Conservation (phyloP, 2,329 filamentous ascomycete species). For the Fusarium guadeloupense region DNA sequence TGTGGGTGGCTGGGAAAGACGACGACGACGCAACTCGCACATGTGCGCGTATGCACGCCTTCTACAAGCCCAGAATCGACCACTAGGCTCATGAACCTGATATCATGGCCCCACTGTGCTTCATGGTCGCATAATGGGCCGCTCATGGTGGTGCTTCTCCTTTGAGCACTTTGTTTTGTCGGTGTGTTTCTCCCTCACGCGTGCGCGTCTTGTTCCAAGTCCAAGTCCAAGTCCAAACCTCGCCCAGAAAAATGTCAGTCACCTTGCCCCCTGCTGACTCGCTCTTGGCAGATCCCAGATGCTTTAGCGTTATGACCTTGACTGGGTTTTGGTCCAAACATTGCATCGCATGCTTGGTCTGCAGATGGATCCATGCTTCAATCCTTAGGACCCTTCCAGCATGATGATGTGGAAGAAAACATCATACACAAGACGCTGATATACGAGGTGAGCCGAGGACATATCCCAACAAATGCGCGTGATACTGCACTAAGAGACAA, state of each 20-base stretch:
- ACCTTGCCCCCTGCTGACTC: constrained; percentile 38
- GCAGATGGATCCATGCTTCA: constrained; percentile 38
- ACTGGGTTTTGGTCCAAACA: constrained; percentile 33
- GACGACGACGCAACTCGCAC: constrained; percentile 35
- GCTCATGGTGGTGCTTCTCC: constrained; percentile 43
- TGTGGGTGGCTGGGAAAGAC: constrained; percentile 39
- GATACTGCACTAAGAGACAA: neutral
- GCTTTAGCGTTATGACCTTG: constrained; percentile 36
- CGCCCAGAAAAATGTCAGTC: constrained; percentile 27
- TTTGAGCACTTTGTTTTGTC: constrained; percentile 46
- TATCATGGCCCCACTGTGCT: constrained; percentile 48
- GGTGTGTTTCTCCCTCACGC: constrained; percentile 49
- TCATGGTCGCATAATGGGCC: constrained; percentile 48
- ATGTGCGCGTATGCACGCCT: constrained; percentile 33
- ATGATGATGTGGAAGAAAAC: constrained; percentile 8
- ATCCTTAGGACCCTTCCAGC: constrained; percentile 25
- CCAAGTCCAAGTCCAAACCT: constrained; percentile 3
- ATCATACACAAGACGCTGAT: constrained; percentile 6
- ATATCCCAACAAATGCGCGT: neutral
- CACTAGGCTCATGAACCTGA: constrained; percentile 41
- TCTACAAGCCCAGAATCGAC: constrained; percentile 27
- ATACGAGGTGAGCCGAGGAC: neutral
- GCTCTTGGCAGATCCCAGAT: constrained; percentile 32
- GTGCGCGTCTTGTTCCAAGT: constrained; percentile 42
- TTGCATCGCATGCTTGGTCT: constrained; percentile 33